Base-by-base conservation (phyloP, 192 early-diverging fungal genomes). In the Rhizoclosmatium globosum region DNA sequence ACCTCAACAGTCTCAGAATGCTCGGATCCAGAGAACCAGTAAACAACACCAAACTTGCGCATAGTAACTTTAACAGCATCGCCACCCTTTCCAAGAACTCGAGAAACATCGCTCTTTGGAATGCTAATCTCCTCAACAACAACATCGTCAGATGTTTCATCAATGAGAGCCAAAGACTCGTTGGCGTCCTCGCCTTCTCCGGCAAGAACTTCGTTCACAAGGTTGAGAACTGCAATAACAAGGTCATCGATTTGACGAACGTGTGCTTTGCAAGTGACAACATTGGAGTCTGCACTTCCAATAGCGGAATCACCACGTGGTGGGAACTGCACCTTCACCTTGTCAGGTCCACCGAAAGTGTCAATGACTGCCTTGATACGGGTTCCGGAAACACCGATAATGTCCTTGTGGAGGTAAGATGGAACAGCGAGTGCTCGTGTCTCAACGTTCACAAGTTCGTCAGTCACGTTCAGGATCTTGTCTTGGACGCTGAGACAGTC, bases 361-460 rank as follows among this genome's bases (percentile, higher is more conserved):
- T 89, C 89, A 68, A 89, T 81, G 43, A 97, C 84, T 47, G 90
- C 86, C 77, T 90, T 90, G 71, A 98, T 91, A 31, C 87, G 79
- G 7, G 87, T 76, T 44, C 95, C 95, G 59, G 87, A 89, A 47
- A 92, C 90, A 13, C 96, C 96, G 75, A 96, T 98, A 48, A 98
- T 82, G 53, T 89, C 86, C 15, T 92, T 89, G 79, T 97, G 94
- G 60, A 95, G 87, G 13, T 89, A 86, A 11, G 85, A 89, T 0
- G 95, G 95, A 70, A 97, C 90, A 53, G 72, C 48, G n/a, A 96
- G 79, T 2, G 71, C 74, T 3, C 91, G 53, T 6, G 89, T 90
- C 76, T 90, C 86, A 77, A 87, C 87, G 80, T 92, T 85, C 56
- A 83, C 87, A 71, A 87, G 83, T 31, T 92, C 89, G 66, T 93